Base-by-base conservation (phyloP, 768 basidiomycete genomes). In the Suillus weaverae region DNA sequence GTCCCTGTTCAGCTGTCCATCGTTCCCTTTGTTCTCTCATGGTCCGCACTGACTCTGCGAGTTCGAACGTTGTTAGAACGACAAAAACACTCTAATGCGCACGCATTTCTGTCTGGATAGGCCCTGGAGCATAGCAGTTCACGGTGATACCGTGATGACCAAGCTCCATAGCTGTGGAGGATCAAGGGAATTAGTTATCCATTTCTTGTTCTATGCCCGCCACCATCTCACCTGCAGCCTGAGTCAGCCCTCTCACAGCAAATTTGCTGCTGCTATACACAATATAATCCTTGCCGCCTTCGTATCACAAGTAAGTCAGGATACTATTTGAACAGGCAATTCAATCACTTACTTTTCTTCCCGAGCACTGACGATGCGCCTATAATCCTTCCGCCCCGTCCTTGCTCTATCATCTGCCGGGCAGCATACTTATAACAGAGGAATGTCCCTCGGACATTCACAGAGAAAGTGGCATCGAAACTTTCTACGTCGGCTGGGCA, bases 291-390 rank as follows among this genome's bases (percentile, higher is more conserved):
- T 53, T 53, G 5, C 4, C 3, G 30, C 2, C 51, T 53, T 53
- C 5, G 16, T 51, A 51, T 30, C 26, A 26, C 26, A 32, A 30
- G 16, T 6, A 43, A 59, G 41, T 46, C 10, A 10, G 30, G 20
- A 53, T 32, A 5, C 14, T 10, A 10, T 32, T 32, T 26, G 6
- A 16, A 50, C 26, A 7, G 3, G 26, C 5, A 30, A 32, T 32
- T 20, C 3, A 4, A 32, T 3, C 50, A 32, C 9, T 10, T 64
- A 22, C 79, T 79, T 10, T 26, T 63, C 59, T 67, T 70, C 55
- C 68, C 69, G 14, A 73, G 73, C 76, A 82, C 80, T 48, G 76
- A 78, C 14, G 80, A 80, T 64, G 83, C 77, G 5, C 69, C 76
- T 33, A 81, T 76, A 55, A 81, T 81, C 5, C 79, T 69, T 2